phyloP scores from a whole-genome alignment of 441 rosid species.

The Bocquillonia castaneifolia region DNA sequence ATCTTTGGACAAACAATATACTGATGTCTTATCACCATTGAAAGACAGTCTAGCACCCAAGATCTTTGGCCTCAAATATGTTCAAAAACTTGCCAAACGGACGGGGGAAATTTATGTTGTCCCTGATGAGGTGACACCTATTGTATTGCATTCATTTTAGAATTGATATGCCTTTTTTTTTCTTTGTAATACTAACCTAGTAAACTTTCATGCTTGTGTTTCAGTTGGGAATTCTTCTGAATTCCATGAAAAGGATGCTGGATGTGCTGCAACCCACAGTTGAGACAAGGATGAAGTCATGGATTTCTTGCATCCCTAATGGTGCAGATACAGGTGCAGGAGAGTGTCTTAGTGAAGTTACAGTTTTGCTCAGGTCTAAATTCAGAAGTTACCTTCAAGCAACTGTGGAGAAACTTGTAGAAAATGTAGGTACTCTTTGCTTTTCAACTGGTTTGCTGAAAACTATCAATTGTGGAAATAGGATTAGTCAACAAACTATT shows the following conservation, averaged over 20 bases:
- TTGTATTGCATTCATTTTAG: slow-evolving; percentile 12
- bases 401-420: slow-evolving; percentile 74
- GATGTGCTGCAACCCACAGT: slow-evolving; percentile 58
- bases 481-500: background rate
- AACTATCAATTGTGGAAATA: background rate
- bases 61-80: slow-evolving; percentile 77
- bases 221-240: slow-evolving; percentile 77
- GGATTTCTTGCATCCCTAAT: slow-evolving; percentile 57
- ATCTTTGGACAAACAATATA: slow-evolving; percentile 75
- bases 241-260: slow-evolving; percentile 84
- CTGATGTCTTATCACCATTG: slow-evolving; percentile 69
- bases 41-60: slow-evolving; percentile 61
- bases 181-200: background rate
- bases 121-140: slow-evolving; percentile 70
- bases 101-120: slow-evolving; percentile 53
- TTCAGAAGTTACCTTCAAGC: slow-evolving; percentile 87
- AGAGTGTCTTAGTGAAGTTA: slow-evolving; percentile 83
- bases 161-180: background rate
- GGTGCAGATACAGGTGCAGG: slow-evolving; percentile 70
- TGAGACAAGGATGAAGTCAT: slow-evolving; percentile 61
- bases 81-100: slow-evolving; percentile 78
- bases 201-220: slow-evolving; percentile 15
- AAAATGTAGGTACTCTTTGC: slow-evolving; percentile 56
- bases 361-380: slow-evolving; percentile 87
- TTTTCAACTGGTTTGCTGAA: background rate